Evolutionary conservation across 306 rosid species (phyloP), one percentile per base, ranked within the genome.

Genomic region (Gynostemma pentaphyllum): DNA sequence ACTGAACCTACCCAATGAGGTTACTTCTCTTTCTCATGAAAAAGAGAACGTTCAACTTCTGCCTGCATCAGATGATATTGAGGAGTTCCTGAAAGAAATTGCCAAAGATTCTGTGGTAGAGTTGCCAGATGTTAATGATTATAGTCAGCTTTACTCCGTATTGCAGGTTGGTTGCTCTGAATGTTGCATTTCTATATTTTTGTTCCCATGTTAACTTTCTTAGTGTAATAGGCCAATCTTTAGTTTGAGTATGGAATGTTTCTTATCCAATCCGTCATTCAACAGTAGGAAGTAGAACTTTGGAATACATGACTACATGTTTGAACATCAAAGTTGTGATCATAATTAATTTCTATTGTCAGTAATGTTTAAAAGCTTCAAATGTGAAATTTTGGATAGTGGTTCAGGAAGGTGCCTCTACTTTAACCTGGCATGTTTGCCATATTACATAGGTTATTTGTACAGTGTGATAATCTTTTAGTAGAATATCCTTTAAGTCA

Each of bases 141-240:
- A 59, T 73, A 30, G 19, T 37, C 66, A 60, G 14, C 7, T 22
- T 34, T 15, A 23, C 70, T 62, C 68, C 56, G 45, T 66, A 56
- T 28, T 85, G 66, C 94, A 86, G 99, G 99, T 92, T n/a, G 68
- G 78, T n/a, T 74, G 41, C 67, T 42, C 49, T 40, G 32, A 23
- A 60, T 23, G 18, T 60, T 40, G 48, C 66, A 22, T 53, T 19
- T 40, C 23, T 23, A 50, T 13, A 42, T 55, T 40, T 54, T 53
- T 47, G 23, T 36, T 51, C 14, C 29, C 29, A 19, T 36, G 45
- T 34, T 57, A 57, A 19, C 19, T 34, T 57, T 21, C 45, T 24
- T 57, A n/a, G 28, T 8, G 18, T 44, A 19, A 19, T 19, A 16
- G 29, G 19, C 5, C 5, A 23, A 16, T 39, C 19, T 9, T 60